Conservation (phyloP, 768 basidiomycete species). For the Erythrobasidium yunnanense region DNA sequence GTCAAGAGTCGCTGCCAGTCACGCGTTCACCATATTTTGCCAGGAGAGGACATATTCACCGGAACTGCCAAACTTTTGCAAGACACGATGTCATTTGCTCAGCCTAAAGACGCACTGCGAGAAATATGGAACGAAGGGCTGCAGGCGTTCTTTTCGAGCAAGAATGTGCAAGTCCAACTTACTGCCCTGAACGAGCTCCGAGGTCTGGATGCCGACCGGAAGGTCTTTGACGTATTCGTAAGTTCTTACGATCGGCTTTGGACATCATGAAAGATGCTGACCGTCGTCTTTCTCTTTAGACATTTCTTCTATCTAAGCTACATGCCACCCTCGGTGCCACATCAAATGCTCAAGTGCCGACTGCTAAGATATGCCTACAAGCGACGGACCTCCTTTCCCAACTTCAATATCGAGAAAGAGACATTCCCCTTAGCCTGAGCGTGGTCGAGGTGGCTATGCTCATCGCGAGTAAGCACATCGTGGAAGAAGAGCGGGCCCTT, state of each 20-base stretch:
- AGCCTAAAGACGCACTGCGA: too few relatives aligned
- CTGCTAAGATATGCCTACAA: background rate
- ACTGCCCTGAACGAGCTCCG: background rate
- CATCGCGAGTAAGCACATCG: conserved; percentile 68
- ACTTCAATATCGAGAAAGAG: conserved; percentile 1
- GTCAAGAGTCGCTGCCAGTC: conserved; percentile 97
- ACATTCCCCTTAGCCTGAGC: background rate
- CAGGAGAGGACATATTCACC: conserved; percentile 51
- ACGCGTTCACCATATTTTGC: conserved; percentile 65
- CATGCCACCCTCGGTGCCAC: background rate
- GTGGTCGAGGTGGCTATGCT: conserved; percentile 55
- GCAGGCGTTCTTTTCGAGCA: background rate
- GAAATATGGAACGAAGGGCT: conserved; percentile 38
- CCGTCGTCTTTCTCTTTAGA: background rate
- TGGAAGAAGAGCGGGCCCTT: conserved; percentile 67
- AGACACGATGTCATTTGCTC: too few relatives aligned
- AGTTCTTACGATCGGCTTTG: background rate
- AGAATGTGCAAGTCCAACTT: background rate
- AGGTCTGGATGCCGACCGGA: conserved; percentile 1
- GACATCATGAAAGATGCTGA: background rate
- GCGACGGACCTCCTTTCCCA: conserved; percentile 57
- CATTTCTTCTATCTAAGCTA: background rate
- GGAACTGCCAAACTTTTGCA: too few relatives aligned
- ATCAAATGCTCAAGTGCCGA: too few relatives aligned
- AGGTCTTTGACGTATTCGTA: conserved; percentile 18